Evolutionary conservation across 202 grass and related monocot genomes (phyloP), one percentile per base, ranked within the genome.

Genomic region (Eragrostis tef): DNA sequence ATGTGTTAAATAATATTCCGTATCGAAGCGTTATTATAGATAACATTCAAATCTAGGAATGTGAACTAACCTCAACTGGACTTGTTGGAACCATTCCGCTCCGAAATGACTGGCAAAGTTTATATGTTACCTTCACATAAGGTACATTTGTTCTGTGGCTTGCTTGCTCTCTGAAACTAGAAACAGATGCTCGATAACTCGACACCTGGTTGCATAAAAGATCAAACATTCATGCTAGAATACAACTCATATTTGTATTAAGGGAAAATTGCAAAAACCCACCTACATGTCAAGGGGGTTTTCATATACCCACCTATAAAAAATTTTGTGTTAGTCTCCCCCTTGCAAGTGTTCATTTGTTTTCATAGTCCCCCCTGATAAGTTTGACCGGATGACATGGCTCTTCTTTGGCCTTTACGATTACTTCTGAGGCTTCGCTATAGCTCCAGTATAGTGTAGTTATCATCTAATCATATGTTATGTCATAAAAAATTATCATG

Each of bases 111-210:
- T 89, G 88, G 74, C 94, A 98, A 89, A 98, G 88, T 39, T 90
- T 94, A 75, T 89, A 85, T 43, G 85, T 79, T 27, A 88, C 84
- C 71, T 93, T 88, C 39, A 98, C 73, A 63, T 64, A 94, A 56
- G 90, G 86, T 65, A 89, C 57, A 16, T 86, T 87, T 46, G 49
- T 84, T 85, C 80, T 85, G 52, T 81, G 86, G 52, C 92, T 98
- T 81, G 91, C 88, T 86, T 98, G 94, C 75, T 98, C 92, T 74
- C 90, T 87, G 74, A 98, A 94, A 90, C 94, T 94, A 83, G 89
- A 90, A 54, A 88, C 87, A 73, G 90, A 98, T 93, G 86, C 86
- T 82, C 92, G 90, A 85, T 93, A 94, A 83, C 92, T 98, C 6
- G 88, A 91, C 46, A 98, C 90, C 95, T 98, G 65, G 21, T 70